phyloP scores from a whole-genome alignment of 2,329 filamentous ascomycete genomes.

The Phaeophleospora eucalypticola region DNA sequence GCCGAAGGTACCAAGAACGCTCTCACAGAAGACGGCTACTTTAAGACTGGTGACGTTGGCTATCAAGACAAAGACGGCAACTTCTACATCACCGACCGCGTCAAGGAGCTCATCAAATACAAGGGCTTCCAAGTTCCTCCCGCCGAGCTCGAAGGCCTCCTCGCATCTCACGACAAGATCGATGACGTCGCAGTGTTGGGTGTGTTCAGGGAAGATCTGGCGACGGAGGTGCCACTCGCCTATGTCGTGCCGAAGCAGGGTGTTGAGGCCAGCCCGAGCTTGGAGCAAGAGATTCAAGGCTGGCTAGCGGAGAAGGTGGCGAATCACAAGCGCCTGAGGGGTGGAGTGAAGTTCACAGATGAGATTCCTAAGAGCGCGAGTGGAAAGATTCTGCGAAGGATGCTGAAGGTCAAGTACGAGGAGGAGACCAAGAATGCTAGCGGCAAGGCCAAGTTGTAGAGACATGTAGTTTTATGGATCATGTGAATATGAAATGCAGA shows the following conservation, averaged over 20 bases:
- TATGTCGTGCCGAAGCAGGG: conserved; percentile 49
- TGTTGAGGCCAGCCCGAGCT: conserved; percentile 19
- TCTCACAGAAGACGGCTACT: conserved; percentile 73
- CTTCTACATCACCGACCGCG: conserved; percentile 82
- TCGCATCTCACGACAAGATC: conserved; percentile 49
- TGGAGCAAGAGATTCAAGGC: conserved; percentile 49
- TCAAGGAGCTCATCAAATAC: conserved; percentile 63
- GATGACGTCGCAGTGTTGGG: conserved; percentile 56
- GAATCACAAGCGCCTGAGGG: conserved; percentile 50
- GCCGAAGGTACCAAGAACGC: conserved; percentile 68
- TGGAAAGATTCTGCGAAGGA: conserved; percentile 66
- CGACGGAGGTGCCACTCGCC: conserved; percentile 55
- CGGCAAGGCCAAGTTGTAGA: conserved; percentile 41
- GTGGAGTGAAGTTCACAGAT: conserved; percentile 61
- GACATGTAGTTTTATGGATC: too few species aligned
- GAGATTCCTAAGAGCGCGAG: conserved; percentile 68
- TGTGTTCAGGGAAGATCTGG: conserved; percentile 49
- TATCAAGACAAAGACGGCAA: conserved; percentile 71
- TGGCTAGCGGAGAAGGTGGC: conserved; percentile 65
- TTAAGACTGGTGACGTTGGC: conserved; percentile 83
- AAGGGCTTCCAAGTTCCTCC: conserved; percentile 38
- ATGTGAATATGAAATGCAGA: neutral
- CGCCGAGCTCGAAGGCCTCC: conserved; percentile 42
- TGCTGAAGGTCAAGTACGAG: conserved; percentile 49
- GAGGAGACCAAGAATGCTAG: conserved; percentile 37